Evolutionary conservation across 164 flowering plant species (phyloP).

Genomic region (Vitis vinifera): ASM3070453v1 NC_081807.1:5842501-5843000

Average conservation of each 20-base stretch:
- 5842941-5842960: constrained; percentile 8
- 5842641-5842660: not conserved
- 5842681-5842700: constrained; percentile 1
- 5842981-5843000: constrained; percentile 21
- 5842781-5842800: constrained; percentile 36
- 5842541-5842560: no score
- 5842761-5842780: constrained; percentile 55
- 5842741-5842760: constrained; percentile 53
- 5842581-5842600: no score
- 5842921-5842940: constrained; percentile 42
- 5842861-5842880: constrained; percentile 17
- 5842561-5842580: no score
- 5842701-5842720: constrained; percentile 23
- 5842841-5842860: constrained; percentile 17
- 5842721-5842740: constrained; percentile 50
- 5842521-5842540: no score
- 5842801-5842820: constrained; percentile 54
- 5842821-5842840: constrained; percentile 20
- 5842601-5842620: no score
- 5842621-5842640: no score
- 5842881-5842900: constrained; percentile 21
- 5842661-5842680: not conserved
- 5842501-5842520: no score
- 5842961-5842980: constrained; percentile 17
- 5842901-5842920: constrained; percentile 30